These are phyloP conservation scores for Letharia columbiana DNA, from an alignment of 495 filamentous ascomycete species.

Conservation along the genomic window DNA sequence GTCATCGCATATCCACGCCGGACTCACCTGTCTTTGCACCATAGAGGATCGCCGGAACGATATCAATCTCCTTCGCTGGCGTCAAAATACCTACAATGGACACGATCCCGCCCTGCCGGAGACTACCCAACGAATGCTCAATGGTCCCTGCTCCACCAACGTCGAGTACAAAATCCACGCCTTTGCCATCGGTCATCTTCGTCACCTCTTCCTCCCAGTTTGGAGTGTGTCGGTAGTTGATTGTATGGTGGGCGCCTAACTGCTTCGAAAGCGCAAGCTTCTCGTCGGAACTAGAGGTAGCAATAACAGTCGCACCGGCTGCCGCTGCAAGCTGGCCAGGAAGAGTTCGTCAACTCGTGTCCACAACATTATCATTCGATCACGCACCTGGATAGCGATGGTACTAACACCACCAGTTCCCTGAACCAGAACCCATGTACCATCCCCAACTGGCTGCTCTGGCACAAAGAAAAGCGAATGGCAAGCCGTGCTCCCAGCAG, in stretches of 20 bases:
- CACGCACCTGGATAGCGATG: slow-evolving; percentile 2
- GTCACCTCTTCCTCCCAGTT: neutral
- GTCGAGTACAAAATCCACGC: neutral
- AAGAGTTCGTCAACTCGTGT: neutral
- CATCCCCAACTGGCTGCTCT: neutral
- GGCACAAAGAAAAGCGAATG: neutral
- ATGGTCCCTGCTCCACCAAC: slow-evolving; percentile 2
- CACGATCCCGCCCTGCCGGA: neutral
- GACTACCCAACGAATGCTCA: neutral
- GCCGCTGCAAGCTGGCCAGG: neutral
- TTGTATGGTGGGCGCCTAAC: neutral
- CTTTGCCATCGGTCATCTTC: neutral
- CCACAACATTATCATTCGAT: neutral
- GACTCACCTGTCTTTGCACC: neutral
- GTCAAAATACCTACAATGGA: neutral
- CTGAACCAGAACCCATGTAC: neutral
- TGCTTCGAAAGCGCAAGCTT: neutral
- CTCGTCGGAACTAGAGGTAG: slow-evolving; percentile 1
- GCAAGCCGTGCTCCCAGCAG: neutral
- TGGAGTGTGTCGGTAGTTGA: neutral
- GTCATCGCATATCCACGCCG: neutral
- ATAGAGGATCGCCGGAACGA: neutral
- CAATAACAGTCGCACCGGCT: neutral
- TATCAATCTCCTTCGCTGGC: slow-evolving; percentile 1
- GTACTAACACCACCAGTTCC: slow-evolving; percentile 4